These are phyloP conservation scores for Castanea sativa DNA, from an alignment of 306 rosid species.

Conservation along the genomic window DNA sequence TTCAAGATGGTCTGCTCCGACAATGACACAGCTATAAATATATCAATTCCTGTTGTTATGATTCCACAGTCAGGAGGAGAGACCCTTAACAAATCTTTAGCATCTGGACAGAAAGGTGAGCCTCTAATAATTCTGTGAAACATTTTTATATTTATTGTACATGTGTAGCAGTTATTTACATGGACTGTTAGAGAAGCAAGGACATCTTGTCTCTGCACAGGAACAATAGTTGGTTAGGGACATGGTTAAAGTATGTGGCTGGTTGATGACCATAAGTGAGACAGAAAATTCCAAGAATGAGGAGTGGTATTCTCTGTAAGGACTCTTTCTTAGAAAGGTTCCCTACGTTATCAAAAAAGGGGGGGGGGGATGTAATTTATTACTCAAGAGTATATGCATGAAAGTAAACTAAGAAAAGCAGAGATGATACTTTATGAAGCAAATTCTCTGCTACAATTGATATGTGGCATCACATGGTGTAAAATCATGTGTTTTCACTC, in stretches of 20 bases:
- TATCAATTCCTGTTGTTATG: constrained; percentile 76
- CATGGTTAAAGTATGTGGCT: constrained; percentile 1
- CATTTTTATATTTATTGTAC: not conserved
- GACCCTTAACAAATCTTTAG: constrained; percentile 37
- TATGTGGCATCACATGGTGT: not conserved
- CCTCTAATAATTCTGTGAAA: constrained; percentile 12
- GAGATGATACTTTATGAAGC: not conserved
- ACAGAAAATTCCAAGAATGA: not conserved
- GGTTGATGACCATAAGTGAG: not conserved
- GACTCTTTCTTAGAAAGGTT: too few species aligned
- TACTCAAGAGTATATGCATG: not conserved
- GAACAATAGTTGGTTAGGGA: not conserved
- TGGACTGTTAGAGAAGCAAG: not conserved
- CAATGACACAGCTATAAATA: constrained; percentile 28
- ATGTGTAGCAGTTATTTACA: not conserved
- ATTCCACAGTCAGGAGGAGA: constrained; percentile 62
- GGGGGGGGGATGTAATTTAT: not conserved
- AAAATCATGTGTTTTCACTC: not conserved
- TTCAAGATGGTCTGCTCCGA: constrained; percentile 64
- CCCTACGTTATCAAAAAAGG: too few species aligned
- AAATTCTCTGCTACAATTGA: not conserved
- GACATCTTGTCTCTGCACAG: not conserved
- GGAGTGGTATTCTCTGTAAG: not conserved
- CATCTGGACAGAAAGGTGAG: constrained; percentile 57
- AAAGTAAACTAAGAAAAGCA: not conserved